Conservation (phyloP, 192 early-diverging fungal species). For the Rhizophlyctis rosea region DNA sequence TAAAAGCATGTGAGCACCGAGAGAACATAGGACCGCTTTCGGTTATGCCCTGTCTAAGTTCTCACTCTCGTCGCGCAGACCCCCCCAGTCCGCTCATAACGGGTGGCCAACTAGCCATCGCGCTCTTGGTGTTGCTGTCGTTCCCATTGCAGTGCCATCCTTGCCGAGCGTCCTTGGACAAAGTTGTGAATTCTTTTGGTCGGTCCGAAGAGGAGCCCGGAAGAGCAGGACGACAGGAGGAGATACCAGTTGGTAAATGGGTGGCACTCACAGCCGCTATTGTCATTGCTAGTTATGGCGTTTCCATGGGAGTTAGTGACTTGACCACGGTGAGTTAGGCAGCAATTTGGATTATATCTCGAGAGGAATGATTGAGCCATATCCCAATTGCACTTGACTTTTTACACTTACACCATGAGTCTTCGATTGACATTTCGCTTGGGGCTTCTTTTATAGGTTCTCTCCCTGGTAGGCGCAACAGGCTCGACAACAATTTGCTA, state of each 20-base stretch:
- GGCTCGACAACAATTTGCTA: conserved; percentile 95
- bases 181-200: conserved; percentile 60
- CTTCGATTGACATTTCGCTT: too few species aligned
- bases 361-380: too few species aligned
- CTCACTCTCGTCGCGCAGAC: conserved; percentile 43
- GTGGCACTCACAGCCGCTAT: not conserved
- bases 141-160: conserved; percentile 96
- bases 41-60: not conserved
- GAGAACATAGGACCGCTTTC: not conserved
- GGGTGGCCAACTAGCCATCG: conserved; percentile 83
- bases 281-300: conserved; percentile 6
- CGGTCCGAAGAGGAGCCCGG: not conserved
- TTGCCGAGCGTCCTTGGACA: conserved; percentile 82
- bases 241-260: not conserved
- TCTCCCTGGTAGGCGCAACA: conserved; percentile 93
- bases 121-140: conserved; percentile 81
- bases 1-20: conserved; percentile 61
- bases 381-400: too few species aligned
- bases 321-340: conserved; percentile 63
- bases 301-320: conserved; percentile 74
- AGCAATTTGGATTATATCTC: not conserved
- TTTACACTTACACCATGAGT: too few species aligned
- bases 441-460: conserved; percentile 52
- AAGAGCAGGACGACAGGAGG: too few species aligned
- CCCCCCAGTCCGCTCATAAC: conserved; percentile 67